Percentiles rank a stretch among this genome's conserved stretches.
Evolutionary conservation across 2,329 filamentous ascomycete genomes (phyloP).

Genomic region (Talaromyces sp.): DNA sequence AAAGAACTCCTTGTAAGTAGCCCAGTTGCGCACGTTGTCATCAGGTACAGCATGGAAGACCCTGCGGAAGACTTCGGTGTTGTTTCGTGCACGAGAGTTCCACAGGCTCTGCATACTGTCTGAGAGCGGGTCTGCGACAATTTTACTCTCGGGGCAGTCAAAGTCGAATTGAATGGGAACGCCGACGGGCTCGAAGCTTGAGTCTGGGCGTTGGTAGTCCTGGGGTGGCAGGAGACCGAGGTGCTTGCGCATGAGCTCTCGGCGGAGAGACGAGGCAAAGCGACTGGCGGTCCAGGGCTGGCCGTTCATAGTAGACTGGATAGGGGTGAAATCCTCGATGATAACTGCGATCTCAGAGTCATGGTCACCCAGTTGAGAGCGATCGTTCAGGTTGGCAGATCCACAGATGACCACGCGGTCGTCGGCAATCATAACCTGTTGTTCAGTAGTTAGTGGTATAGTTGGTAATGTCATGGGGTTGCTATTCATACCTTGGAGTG

Average conservation of each 20-base stretch:
- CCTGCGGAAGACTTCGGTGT: constrained; percentile 63
- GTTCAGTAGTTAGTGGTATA: constrained; percentile 10
- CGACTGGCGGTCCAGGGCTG: constrained; percentile 75
- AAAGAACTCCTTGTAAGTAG: constrained; percentile 65
- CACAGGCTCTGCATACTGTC: constrained; percentile 59
- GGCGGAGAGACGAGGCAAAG: constrained; percentile 77
- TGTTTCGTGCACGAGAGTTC: constrained; percentile 61
- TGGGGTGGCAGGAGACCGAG: constrained; percentile 79
- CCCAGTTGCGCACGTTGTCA: constrained; percentile 62
- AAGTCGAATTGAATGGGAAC: constrained; percentile 60
- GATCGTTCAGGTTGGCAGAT: constrained; percentile 89
- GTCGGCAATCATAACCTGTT: constrained; percentile 72
- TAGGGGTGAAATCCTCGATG: constrained; percentile 75
- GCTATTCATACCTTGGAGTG: constrained; percentile 53
- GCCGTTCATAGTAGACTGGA: constrained; percentile 78
- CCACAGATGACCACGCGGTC: constrained; percentile 84
- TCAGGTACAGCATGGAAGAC: constrained; percentile 66
- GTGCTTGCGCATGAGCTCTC: constrained; percentile 88
- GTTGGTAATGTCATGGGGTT: neutral
- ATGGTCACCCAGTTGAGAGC: constrained; percentile 82
- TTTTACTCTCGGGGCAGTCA: constrained; percentile 48
- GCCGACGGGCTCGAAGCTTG: constrained; percentile 62
- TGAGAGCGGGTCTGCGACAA: constrained; percentile 62
- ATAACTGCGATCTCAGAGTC: constrained; percentile 90
- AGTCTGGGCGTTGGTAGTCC: constrained; percentile 61